Evolutionary conservation across 768 basidiomycete species (phyloP).

Genomic region (Boletus subcaerulescens): DNA sequence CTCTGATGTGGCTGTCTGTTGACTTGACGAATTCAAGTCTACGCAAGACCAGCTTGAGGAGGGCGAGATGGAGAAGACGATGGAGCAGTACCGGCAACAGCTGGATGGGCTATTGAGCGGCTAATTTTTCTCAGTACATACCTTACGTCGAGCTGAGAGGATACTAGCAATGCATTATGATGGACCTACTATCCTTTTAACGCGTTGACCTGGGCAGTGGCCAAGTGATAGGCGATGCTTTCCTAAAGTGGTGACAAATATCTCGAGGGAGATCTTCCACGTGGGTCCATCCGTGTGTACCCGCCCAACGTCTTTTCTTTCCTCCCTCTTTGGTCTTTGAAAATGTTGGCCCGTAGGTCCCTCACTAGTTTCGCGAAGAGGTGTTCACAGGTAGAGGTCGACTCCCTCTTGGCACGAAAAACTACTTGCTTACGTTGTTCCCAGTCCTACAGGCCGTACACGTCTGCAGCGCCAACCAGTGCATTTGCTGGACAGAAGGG

Average conservation of each 20-base stretch:
- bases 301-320: conserved; percentile 17
- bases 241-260: conserved; percentile 6
- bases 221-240: neutral
- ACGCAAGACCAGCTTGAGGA: conserved; percentile 65
- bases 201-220: neutral
- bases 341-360: conserved; percentile 62
- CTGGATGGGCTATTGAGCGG: conserved; percentile 79
- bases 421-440: conserved; percentile 15
- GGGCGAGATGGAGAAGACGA: conserved; percentile 80
- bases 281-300: conserved; percentile 23
- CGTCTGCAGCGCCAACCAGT: conserved; percentile 75
- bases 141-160: conserved; percentile 4
- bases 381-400: conserved; percentile 44
- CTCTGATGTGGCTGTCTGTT: neutral
- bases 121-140: conserved; percentile 16
- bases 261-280: conserved; percentile 9
- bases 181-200: neutral
- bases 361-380: conserved; percentile 53
- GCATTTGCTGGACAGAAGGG: conserved; percentile 90
- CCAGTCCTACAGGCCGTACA: conserved; percentile 61
- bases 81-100: conserved; percentile 89
- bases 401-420: neutral
- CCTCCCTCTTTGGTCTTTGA: conserved; percentile 16
- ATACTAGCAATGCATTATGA: conserved; percentile 11
- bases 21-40: conserved; percentile 37